These are phyloP conservation scores for Raphanus hybrid DNA, from an alignment of 441 rosid species.

Conservation along the genomic window DNA sequence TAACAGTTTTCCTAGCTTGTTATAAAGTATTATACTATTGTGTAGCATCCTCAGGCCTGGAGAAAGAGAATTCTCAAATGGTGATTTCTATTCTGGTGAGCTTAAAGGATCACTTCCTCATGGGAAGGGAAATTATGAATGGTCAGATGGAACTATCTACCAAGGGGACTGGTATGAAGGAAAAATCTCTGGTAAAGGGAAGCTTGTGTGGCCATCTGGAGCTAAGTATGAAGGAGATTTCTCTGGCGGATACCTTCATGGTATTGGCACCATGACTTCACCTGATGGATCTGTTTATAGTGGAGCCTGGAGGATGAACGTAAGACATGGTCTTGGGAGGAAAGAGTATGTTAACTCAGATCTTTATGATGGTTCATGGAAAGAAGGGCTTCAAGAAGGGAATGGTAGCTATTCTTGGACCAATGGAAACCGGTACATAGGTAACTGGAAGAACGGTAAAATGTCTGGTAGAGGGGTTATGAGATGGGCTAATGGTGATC, in stretches of 20 bases:
- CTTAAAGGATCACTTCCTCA: slow-evolving; percentile 64
- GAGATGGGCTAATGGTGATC: slow-evolving; percentile 86
- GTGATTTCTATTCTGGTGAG: slow-evolving; percentile 68
- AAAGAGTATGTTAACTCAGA: slow-evolving; percentile 70
- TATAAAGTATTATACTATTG: background rate
- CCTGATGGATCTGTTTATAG: slow-evolving; percentile 63
- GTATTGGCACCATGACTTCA: slow-evolving; percentile 61
- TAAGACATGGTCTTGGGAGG: slow-evolving; percentile 76
- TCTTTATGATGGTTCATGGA: slow-evolving; percentile 83
- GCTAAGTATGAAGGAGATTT: slow-evolving; percentile 79
- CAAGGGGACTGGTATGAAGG: slow-evolving; percentile 90
- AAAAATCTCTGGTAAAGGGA: slow-evolving; percentile 79
- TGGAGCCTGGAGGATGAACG: slow-evolving; percentile 87
- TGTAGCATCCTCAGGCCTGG: slow-evolving; percentile 47
- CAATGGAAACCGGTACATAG: slow-evolving; percentile 70
- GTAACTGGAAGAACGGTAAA: slow-evolving; percentile 79
- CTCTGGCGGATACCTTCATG: slow-evolving; percentile 85
- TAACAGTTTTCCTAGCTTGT: background rate
- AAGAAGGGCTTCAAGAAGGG: slow-evolving; percentile 82
- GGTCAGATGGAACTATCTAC: slow-evolving; percentile 69
- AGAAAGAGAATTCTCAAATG: slow-evolving; percentile 55
- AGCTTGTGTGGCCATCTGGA: slow-evolving; percentile 68
- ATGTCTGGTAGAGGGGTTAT: slow-evolving; percentile 86
- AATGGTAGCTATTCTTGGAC: slow-evolving; percentile 78
- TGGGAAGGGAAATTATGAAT: slow-evolving; percentile 75